Evolutionary conservation across 306 rosid genomes (phyloP), one percentile per base, ranked within the genome.

Genomic region (Quercus engelmannii): DNA sequence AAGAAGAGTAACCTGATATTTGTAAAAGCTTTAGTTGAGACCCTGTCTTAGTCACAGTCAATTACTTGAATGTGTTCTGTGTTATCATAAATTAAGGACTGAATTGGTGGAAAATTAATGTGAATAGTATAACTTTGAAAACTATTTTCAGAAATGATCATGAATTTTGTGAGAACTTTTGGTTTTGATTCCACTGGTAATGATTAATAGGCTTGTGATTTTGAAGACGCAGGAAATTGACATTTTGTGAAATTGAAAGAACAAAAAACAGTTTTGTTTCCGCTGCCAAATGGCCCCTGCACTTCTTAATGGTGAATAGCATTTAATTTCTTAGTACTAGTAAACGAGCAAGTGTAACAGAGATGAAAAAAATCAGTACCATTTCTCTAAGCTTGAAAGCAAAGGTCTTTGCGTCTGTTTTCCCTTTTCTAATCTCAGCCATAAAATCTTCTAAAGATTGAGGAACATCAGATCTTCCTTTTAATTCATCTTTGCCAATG

Each of bases 301-400:
- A 49, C 54, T 49, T 49, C 17, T 49, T 49, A 49, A 12, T 13
- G 54, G 54, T 49, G 54, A 49, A 49, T 10, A 12, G 17, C 54
- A 12, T 49, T 49, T 49, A 41, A 41, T 41, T 41, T 41, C 46
- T 41, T 41, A 49, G 54, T 12, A 49, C 54, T 49, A 49, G 54
- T 49, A 10, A 49, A 49, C 12, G 54, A 12, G 54, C 54, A 72
- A 46, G 52, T 5, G 58, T 38, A 76, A 13, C 17, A 43, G 18
- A 6, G 41, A 76, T 19, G 54, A 15, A 56, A 23, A 63, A 71
- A 31, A 75, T 18, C 11, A 31, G 12, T 86, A 96, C 98, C 99
- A 96, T 96, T 74, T 84, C 92, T 91, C 96, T 81, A 57, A 96
- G 99, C 86, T 89, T 96, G 78, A 91, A 63, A 69, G 98, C 98